Evolutionary conservation across 345 rosid species (phyloP), one percentile per base, ranked within the genome.

Genomic region (Psidium friedrichsthalianum): DNA sequence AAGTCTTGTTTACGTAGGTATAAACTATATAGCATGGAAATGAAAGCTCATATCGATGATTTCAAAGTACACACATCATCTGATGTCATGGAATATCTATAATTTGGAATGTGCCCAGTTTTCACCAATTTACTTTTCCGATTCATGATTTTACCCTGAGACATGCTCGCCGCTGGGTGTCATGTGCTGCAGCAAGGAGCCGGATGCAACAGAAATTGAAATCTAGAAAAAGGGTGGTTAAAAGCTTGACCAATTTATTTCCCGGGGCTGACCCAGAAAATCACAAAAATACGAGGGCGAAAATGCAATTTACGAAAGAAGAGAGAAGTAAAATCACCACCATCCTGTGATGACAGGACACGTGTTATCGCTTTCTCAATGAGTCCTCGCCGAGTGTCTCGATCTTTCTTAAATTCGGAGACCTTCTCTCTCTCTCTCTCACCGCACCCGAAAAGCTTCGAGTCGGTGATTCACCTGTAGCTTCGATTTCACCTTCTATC

Each of bases 311-410:
- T 2, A 16, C 13, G 1, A 18, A 36, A 69, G 47, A 36, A 13
- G 25, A 9, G 24, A 20, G 44, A 5, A 64, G 78, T 9, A 69
- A 20, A 32, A 69, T 18, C 78, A 5, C 24, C 24, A 8, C 47
- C 47, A 8, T 2, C 78, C 78, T 21, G 78, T 18, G 78, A 11
- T 2, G 25, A 36, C 25, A 69, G 12, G 78, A 69, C 78, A 36
- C 78, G 78, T 36, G 47, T 20, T 44, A 47, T 18, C 13, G 47
- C 7, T 0, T 16, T 4, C 2, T 16, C 56, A 7, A 3, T 29
- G 32, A 61, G 1, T 29, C 11, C 78, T 36, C 47, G 24, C 21
- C 13, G 1, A 2, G 1, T 0, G 1, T 36, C 25, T 1, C 2
- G 78, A 36, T 18, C 1, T 69, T 36, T 9, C 25, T 4, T 29